Evolutionary conservation across 345 rosid species (phyloP).

Genomic region (Acer campestre): DNA sequence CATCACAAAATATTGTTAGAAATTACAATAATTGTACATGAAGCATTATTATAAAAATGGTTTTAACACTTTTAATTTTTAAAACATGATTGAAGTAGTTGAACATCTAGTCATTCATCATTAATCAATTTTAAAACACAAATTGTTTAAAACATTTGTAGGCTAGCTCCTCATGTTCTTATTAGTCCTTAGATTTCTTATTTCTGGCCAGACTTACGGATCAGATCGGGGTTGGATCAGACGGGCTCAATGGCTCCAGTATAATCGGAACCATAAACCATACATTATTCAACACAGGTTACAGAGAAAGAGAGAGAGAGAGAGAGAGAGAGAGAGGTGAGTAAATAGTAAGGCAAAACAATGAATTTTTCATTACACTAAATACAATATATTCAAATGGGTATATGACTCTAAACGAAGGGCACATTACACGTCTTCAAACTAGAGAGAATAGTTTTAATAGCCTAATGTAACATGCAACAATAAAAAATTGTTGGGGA

Average conservation of each 20-base stretch:
- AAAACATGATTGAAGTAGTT: constrained; percentile 23
- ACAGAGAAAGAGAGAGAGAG: not conserved
- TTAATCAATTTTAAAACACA: not conserved
- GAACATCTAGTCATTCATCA: constrained; percentile 35
- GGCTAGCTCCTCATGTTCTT: not conserved
- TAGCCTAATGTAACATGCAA: constrained; percentile 23
- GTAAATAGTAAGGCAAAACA: not conserved
- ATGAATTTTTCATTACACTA: constrained; percentile 15
- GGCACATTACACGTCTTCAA: constrained; percentile 10
- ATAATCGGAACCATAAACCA: not conserved
- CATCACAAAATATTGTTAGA: constrained; percentile 1
- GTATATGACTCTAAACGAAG: constrained; percentile 4
- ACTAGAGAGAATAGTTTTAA: constrained; percentile 3
- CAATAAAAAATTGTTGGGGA: constrained; percentile 5
- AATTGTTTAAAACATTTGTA: constrained; percentile 3
- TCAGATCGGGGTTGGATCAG: no score
- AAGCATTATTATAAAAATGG: not conserved
- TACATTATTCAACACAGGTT: not conserved
- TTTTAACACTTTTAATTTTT: not conserved
- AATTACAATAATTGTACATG: constrained; percentile 8
- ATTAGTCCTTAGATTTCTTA: no score
- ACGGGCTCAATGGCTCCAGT: no score
- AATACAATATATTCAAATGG: constrained; percentile 22
- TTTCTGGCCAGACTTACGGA: no score
- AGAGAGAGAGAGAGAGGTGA: not conserved